These are phyloP conservation scores for Phytophthora palmivora DNA, from an alignment of 352 stramenopile species.

Conservation along the genomic window DNA sequence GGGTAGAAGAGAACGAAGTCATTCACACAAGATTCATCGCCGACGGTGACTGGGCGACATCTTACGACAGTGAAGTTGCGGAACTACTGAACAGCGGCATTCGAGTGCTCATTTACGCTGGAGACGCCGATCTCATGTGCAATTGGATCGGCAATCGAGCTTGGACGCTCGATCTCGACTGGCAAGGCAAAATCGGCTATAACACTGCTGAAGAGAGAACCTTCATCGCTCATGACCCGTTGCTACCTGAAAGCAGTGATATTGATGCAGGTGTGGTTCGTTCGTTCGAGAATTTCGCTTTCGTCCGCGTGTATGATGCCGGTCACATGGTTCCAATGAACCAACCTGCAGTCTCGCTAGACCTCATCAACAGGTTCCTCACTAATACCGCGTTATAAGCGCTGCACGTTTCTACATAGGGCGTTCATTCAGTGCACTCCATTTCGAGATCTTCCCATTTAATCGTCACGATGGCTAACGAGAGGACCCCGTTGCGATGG, in stretches of 20 bases:
- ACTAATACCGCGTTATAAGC: constrained; percentile 11
- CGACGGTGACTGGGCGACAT: constrained; percentile 92
- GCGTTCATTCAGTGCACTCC: background rate
- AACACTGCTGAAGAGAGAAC: constrained; percentile 45
- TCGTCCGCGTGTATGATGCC: constrained; percentile 54
- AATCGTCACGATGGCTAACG: constrained; percentile 21
- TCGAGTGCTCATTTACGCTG: constrained; percentile 94
- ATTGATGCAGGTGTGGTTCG: constrained; percentile 42
- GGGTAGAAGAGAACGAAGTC: constrained; percentile 37
- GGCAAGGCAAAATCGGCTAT: constrained; percentile 87
- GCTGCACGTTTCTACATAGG: background rate
- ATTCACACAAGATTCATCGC: constrained; percentile 60
- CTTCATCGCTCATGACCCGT: constrained; percentile 37
- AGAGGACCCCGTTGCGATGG: constrained; percentile 28
- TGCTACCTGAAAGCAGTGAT: constrained; percentile 1
- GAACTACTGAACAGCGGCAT: constrained; percentile 78
- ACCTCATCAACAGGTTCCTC: constrained; percentile 65
- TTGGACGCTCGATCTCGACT: constrained; percentile 92
- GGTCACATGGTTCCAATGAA: constrained; percentile 66
- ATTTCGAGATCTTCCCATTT: constrained; percentile 4
- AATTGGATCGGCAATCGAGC: constrained; percentile 96
- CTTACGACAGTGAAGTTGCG: constrained; percentile 82
- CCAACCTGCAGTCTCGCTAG: constrained; percentile 47
- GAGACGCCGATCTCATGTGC: constrained; percentile 97
- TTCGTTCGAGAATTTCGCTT: constrained; percentile 52